These are phyloP conservation scores for Tulasnella sp. DNA, from an alignment of 768 basidiomycete genomes.

Conservation along the genomic window DNA sequence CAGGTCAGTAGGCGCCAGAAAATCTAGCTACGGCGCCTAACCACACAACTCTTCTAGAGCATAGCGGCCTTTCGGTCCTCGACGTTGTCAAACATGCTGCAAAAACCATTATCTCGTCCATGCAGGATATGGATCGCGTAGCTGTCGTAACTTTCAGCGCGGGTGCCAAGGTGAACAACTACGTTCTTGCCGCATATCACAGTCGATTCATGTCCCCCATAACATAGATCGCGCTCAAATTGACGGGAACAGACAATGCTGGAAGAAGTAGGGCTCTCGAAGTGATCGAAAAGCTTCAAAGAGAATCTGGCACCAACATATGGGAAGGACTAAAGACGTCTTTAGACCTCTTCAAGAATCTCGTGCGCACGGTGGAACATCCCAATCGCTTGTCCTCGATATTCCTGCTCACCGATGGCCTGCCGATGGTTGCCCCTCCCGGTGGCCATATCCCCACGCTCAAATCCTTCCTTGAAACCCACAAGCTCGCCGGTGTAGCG, in stretches of 20 bases:
- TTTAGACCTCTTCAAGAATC: constrained; percentile 16
- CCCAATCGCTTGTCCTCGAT: constrained; percentile 17
- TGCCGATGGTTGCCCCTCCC: constrained; percentile 18
- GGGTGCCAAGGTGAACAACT: constrained; percentile 5
- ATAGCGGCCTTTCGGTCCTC: constrained; percentile 14
- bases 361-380: background rate
- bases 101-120: constrained; percentile 14
- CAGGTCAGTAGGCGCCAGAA: constrained; percentile 2
- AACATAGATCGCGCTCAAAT: constrained; percentile 6
- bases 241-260: constrained; percentile 14
- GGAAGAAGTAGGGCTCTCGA: constrained; percentile 11
- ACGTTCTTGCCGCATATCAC: background rate
- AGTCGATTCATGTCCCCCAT: background rate
- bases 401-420: constrained; percentile 19
- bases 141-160: constrained; percentile 17
- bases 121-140: constrained; percentile 16
- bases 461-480: constrained; percentile 16
- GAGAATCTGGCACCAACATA: constrained; percentile 14
- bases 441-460: constrained; percentile 19
- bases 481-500: constrained; percentile 6
- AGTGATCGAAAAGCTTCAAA: constrained; percentile 5
- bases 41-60: background rate
- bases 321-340: constrained; percentile 20
- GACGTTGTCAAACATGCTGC: constrained; percentile 20
- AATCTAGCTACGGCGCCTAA: background rate